Base-by-base conservation (phyloP, 2,329 filamentous ascomycete genomes). In the Parascedosporium putredinis region DNA sequence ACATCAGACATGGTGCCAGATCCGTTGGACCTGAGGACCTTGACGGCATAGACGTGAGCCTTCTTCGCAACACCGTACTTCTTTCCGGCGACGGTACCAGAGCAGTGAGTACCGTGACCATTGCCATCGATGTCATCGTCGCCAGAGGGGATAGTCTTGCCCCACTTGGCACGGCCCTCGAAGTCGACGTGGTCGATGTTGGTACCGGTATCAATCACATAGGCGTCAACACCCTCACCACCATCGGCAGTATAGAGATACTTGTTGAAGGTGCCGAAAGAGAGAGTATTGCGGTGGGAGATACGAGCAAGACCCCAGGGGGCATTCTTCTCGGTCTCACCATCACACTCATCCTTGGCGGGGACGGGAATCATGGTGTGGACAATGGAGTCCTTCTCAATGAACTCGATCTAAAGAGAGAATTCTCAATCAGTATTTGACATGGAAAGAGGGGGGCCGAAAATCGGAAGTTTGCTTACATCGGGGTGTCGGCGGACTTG, bases 41-140 rank as follows among this genome's bases (percentile, higher is more conserved):
- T 98, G 76, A 98, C 90, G 57, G 93, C 93, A 64, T 94, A 90
- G 68, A 98, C 76, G 60, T 88, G 83, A 64, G 94, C 93, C 81
- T 97, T 96, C 84, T 98, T 98, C 67, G 93, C 91, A 56, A 98
- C 93, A 80, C 93, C 93, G 66, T 95, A 98, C 77, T 95, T 96
- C 82, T 93, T 94, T 66, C 94, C 93, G 57, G 87, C 93, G 62
- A 98, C 84, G 55, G 94, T 98, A 60, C 93, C 93, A 56, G 93
- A 97, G 83, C 93, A 98, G 79, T 98, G 93, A 62, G 93, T 98
- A 62, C 93, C 93, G 76, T 98, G 93, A 55, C 93, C 93, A 62
- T 98, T 98, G 68, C 93, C 93, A 72, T 98, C 93, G 59, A 80
- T 76, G 64, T 98, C 93, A 47, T 78, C 83, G 64, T 98, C 90